Evolutionary conservation across 2,329 filamentous ascomycete genomes (phyloP).

Genomic region (Fusarium sp.): DNA sequence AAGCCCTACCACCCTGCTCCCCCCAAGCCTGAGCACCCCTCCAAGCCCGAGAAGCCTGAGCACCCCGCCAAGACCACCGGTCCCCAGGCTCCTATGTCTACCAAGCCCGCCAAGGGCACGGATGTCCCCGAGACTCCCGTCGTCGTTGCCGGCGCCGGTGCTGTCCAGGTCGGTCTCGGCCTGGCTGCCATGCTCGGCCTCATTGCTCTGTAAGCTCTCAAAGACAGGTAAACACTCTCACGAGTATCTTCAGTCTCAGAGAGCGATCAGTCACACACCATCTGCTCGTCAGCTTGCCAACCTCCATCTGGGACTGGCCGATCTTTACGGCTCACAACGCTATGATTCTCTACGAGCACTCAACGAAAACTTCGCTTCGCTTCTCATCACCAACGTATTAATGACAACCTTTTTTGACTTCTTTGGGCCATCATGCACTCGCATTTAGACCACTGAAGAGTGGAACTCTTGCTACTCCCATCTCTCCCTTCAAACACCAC

Average conservation of each 20-base stretch:
- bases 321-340: neutral
- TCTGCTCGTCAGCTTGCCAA: neutral
- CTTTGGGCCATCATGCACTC: conserved; percentile 18
- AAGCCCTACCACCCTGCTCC: neutral
- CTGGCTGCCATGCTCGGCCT: conserved; percentile 39
- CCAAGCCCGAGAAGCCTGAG: neutral
- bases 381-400: conserved; percentile 30
- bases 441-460: conserved; percentile 20
- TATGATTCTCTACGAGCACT: conserved; percentile 25
- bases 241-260: neutral
- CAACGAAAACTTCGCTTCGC: conserved; percentile 24
- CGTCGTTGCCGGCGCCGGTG: conserved; percentile 40
- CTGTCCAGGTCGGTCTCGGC: conserved; percentile 45
- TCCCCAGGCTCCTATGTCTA: neutral
- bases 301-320: neutral
- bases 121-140: conserved; percentile 36
- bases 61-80: neutral
- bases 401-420: conserved; percentile 25
- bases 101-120: conserved; percentile 6
- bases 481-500: neutral
- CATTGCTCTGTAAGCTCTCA: conserved; percentile 43
- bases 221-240: neutral
- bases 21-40: conserved; percentile 1
- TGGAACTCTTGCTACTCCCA: neutral
- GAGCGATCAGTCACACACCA: conserved; percentile 2